phyloP scores from a whole-genome alignment of 2,329 filamentous ascomycete species.

The Colletotrichum somersetense region DNA sequence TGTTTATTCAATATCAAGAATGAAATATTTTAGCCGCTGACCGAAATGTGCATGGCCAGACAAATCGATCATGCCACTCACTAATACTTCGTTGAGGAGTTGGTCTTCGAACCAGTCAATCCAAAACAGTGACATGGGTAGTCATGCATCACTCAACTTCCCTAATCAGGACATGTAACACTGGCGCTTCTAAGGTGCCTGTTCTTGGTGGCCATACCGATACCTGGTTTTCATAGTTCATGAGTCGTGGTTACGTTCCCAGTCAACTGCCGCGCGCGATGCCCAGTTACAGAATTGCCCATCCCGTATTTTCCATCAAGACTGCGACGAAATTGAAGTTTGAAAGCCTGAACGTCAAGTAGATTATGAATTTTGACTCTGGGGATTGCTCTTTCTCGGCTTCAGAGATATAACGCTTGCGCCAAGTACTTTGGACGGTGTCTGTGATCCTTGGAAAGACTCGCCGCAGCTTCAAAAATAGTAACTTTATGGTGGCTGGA shows the following conservation, averaged over 20 bases:
- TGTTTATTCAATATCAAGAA: conserved; percentile 26
- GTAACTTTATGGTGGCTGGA: background rate
- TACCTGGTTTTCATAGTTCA: background rate
- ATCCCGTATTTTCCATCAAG: background rate
- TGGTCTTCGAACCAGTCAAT: no score
- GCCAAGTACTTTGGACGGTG: no score
- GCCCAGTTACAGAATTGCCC: background rate
- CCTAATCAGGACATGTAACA: background rate
- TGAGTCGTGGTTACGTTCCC: background rate
- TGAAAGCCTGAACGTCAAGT: no score
- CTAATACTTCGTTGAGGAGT: no score
- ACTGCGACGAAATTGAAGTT: rapidly evolving
- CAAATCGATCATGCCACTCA: background rate
- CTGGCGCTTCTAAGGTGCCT: background rate
- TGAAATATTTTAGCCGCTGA: background rate
- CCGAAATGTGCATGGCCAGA: rapidly evolving
- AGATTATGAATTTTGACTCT: no score
- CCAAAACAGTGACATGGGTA: background rate
- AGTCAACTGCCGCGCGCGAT: background rate
- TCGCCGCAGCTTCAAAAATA: no score
- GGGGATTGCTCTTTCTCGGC: no score
- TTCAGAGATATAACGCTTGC: no score
- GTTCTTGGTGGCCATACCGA: background rate
- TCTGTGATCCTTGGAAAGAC: no score
- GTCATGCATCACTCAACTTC: background rate